These are phyloP conservation scores for Blastobotrys muscicola DNA, from an alignment of 805 yeast species.

Conservation along the genomic window DNA sequence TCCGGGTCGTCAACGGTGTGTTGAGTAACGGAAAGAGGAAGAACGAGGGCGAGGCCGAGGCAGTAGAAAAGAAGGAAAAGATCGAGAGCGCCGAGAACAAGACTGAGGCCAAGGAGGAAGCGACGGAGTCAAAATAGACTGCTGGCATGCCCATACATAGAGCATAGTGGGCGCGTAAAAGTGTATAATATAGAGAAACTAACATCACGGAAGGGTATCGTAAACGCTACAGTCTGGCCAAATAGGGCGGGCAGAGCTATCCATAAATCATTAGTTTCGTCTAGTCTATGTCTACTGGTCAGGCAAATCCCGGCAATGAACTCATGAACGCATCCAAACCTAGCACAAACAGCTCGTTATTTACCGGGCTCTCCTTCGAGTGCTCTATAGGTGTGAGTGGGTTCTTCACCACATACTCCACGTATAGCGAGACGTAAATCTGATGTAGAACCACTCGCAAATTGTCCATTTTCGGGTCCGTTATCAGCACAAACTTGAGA, in stretches of 20 bases:
- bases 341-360: conserved; percentile 45
- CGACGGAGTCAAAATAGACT: neutral
- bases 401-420: conserved; percentile 54
- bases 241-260: too few relatives aligned
- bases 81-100: neutral
- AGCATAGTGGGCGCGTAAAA: neutral
- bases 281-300: too few relatives aligned
- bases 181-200: neutral
- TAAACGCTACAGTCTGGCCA: too few relatives aligned
- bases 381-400: conserved; percentile 53
- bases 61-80: neutral
- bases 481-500: conserved; percentile 61
- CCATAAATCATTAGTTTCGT: too few relatives aligned
- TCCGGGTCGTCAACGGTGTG: conserved; percentile 80
- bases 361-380: conserved; percentile 40
- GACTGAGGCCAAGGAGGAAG: neutral
- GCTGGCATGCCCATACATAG: neutral
- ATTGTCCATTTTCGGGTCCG: conserved; percentile 53
- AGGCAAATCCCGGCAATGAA: conserved; percentile 25
- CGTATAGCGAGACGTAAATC: conserved; percentile 50
- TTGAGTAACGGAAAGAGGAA: conserved; percentile 23
- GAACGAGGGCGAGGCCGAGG: conserved; percentile 4
- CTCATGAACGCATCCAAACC: conserved; percentile 44
- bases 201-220: neutral
- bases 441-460: conserved; percentile 46